Evolutionary conservation across 2,329 filamentous ascomycete species (phyloP), one percentile per base, ranked within the genome.

Genomic region (Neopestalotiopsis rosae): DNA sequence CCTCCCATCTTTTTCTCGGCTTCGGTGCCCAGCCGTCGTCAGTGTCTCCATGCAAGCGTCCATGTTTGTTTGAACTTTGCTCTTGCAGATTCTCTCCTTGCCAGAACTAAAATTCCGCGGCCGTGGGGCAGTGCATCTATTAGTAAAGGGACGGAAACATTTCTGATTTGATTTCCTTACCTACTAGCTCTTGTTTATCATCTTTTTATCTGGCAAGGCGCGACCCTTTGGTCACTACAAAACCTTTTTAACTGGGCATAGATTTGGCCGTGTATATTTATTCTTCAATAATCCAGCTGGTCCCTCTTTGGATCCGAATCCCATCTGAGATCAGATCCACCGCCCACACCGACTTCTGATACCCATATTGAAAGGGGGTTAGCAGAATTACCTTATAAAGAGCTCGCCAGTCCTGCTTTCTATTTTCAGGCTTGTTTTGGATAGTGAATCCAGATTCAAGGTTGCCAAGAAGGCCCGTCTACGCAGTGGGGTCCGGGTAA

Each of bases 111-210:
- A 52, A 49, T n/a, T 17, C n/a, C 45, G 45, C 45, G 45, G 45
- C 45, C 45, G 45, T 52, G 45, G 45, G 45, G 45, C 45, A 52
- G 45, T 52, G 45, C 45, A 52, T n/a, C 45, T 52, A 52, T 52
- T 52, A 52, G 14, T 52, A 52, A 52, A 14, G 45, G 45, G 17
- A 17, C n/a, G 6, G n/a, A 20, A 52, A 52, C n/a, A 52, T 52
- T 28, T 28, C 45, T 14, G 45, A 24, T 52, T n/a, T 52, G 9
- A 9, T 52, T 52, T 52, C 17, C 45, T n/a, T 52, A 20, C 45
- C 45, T 52, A 6, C 45, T 17, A n/a, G 45, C 20, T n/a, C 45
- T 52, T n/a, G 17, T n/a, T 52, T 9, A 17, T 52, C n/a, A 9
- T 20, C 45, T 52, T 24, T 49, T n/a, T 52, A 17, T 20, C n/a